Evolutionary conservation across 2,329 filamentous ascomycete species (phyloP).

Genomic region (Fusarium coffeatum): DNA sequence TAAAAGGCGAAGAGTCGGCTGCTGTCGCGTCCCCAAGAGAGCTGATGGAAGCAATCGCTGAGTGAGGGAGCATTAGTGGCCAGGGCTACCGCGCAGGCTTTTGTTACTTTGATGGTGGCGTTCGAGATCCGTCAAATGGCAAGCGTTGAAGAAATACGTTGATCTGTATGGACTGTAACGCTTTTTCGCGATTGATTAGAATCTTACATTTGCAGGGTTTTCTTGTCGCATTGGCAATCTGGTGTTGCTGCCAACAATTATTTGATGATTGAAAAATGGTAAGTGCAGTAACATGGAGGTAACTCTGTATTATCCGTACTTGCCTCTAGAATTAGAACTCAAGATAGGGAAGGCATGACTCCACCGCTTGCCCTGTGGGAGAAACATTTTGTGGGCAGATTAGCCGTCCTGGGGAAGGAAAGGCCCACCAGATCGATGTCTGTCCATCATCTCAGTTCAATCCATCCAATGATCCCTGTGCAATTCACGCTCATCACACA

Average conservation of each 20-base stretch:
- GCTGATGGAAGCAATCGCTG: constrained; percentile 6
- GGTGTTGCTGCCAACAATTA: background rate
- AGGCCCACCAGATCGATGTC: constrained; percentile 26
- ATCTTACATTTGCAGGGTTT: background rate
- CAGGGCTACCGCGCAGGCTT: constrained; percentile 25
- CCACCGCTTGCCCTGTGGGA: constrained; percentile 16
- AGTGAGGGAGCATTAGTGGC: constrained; percentile 27
- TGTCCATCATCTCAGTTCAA: constrained; percentile 10
- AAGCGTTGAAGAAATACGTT: constrained; percentile 20
- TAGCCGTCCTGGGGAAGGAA: constrained; percentile 16
- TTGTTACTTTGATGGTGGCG: constrained; percentile 14
- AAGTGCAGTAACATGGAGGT: background rate
- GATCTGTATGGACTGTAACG: constrained; percentile 16
- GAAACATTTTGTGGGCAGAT: constrained; percentile 40
- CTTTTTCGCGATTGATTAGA: constrained; percentile 5
- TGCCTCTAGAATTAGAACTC: background rate
- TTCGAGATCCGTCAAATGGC: constrained; percentile 19
- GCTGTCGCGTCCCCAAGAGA: constrained; percentile 29
- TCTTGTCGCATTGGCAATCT: constrained; percentile 1
- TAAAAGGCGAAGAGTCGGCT: constrained; percentile 35
- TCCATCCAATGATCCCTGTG: constrained; percentile 5
- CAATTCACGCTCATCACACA: constrained; percentile 6
- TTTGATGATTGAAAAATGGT: background rate
- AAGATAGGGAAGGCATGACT: background rate
- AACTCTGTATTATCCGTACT: background rate